Conservation (phyloP, 371 early-diverging fungal genomes). For the Mucor sp. region DNA sequence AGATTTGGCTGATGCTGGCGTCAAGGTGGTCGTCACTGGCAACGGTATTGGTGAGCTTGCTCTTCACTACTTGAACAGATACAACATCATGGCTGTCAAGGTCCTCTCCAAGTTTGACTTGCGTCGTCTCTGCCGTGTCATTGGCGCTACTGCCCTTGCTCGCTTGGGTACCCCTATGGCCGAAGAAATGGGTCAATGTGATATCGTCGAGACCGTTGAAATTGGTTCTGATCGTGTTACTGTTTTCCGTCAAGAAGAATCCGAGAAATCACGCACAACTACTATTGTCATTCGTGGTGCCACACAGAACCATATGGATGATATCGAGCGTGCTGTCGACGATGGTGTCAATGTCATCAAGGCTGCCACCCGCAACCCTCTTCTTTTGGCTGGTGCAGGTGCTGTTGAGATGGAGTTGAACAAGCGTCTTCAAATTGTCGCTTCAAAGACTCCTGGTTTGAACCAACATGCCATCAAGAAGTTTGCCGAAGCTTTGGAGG, state of each 20-base stretch:
- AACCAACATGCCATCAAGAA: slow-evolving; percentile 97
- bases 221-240: slow-evolving; percentile 97
- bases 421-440: slow-evolving; percentile 69
- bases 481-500: slow-evolving; percentile 96
- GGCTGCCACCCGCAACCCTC: slow-evolving; percentile 87
- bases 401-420: slow-evolving; percentile 95
- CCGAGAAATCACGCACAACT: slow-evolving; percentile 79
- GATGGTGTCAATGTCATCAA: slow-evolving; percentile 98
- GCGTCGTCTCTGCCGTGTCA: slow-evolving; percentile 92
- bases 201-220: slow-evolving; percentile 93
- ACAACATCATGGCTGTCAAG: slow-evolving; percentile 88
- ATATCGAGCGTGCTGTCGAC: slow-evolving; percentile 97
- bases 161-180: slow-evolving; percentile 93
- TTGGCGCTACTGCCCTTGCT: slow-evolving; percentile 92
- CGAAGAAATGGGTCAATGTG: slow-evolving; percentile 98
- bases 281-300: slow-evolving; percentile 98
- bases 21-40: slow-evolving; percentile 93
- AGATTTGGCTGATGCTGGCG: slow-evolving; percentile 90
- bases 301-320: slow-evolving; percentile 97
- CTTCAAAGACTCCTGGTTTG: slow-evolving; percentile 90
- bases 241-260: slow-evolving; percentile 88
- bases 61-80: slow-evolving; percentile 92
- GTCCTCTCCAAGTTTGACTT: slow-evolving; percentile 96
- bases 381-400: slow-evolving; percentile 94
- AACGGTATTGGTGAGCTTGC: slow-evolving; percentile 92